Evolutionary conservation across 495 filamentous ascomycete species (phyloP).

Genomic region (Penicillium antarcticum): DNA sequence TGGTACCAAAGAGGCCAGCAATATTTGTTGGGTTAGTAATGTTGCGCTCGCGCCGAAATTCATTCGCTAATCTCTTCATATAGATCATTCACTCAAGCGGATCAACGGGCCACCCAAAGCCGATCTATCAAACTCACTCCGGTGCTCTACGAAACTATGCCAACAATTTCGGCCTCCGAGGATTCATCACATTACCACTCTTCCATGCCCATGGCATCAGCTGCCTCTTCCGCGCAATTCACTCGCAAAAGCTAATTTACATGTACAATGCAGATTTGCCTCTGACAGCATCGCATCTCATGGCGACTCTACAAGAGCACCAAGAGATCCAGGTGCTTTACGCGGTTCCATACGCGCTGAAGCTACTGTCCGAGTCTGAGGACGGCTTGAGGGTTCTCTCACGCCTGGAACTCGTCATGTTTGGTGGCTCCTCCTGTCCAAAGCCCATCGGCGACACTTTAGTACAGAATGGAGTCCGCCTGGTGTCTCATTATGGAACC

Average conservation of each 20-base stretch:
- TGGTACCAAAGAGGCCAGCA: slow-evolving; percentile 14
- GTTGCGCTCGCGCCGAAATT: too few relatives aligned
- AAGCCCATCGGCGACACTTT: slow-evolving; percentile 50
- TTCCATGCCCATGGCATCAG: slow-evolving; percentile 52
- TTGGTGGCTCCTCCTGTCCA: slow-evolving; percentile 45
- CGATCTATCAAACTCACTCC: slow-evolving; percentile 40
- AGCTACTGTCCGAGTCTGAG: slow-evolving; percentile 42
- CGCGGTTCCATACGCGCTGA: slow-evolving; percentile 47
- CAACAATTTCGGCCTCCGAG: slow-evolving; percentile 34
- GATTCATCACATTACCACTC: slow-evolving; percentile 51
- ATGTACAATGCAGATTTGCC: slow-evolving; percentile 45
- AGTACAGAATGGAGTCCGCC: slow-evolving; percentile 47
- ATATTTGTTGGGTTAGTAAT: slow-evolving; percentile 27
- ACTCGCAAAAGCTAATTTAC: slow-evolving; percentile 36
- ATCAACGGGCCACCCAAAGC: slow-evolving; percentile 39
- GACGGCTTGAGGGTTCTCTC: slow-evolving; percentile 36
- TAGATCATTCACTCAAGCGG: slow-evolving; percentile 39
- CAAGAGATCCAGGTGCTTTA: slow-evolving; percentile 39
- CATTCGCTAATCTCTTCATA: too few relatives aligned
- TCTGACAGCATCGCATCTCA: slow-evolving; percentile 34
- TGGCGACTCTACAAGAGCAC: slow-evolving; percentile 35
- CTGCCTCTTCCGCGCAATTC: slow-evolving; percentile 45
- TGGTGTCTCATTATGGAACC: slow-evolving; percentile 45
- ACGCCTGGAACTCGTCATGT: slow-evolving; percentile 43
- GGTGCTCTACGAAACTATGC: slow-evolving; percentile 39